phyloP scores from a whole-genome alignment of 2,329 filamentous ascomycete genomes.

The Ophiostoma ulmi region DNA sequence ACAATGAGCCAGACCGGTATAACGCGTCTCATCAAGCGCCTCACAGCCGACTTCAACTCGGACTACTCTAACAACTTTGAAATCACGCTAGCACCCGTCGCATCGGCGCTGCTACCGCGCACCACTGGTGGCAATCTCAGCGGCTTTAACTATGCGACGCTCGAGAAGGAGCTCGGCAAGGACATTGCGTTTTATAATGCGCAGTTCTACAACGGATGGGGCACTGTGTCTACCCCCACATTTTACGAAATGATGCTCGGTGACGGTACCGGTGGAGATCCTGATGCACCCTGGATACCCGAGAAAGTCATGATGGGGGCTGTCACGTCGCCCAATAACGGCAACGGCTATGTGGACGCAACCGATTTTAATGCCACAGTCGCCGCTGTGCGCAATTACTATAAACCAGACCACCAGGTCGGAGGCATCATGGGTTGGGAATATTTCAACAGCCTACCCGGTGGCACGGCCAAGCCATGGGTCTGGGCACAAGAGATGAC shows the following conservation, averaged over 20 bases:
- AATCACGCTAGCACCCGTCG: slow-evolving; percentile 73
- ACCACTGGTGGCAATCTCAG: slow-evolving; percentile 67
- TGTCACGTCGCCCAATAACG: slow-evolving; percentile 72
- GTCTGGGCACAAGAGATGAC: slow-evolving; percentile 72
- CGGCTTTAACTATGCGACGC: slow-evolving; percentile 53
- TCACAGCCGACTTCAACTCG: slow-evolving; percentile 54
- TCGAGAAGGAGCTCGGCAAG: slow-evolving; percentile 53
- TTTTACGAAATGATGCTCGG: slow-evolving; percentile 50
- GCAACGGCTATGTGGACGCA: slow-evolving; percentile 48
- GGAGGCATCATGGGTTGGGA: slow-evolving; percentile 95
- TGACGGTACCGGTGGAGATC: slow-evolving; percentile 41
- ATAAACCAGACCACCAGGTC: slow-evolving; percentile 51
- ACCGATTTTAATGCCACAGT: slow-evolving; percentile 45
- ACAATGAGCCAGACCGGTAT: slow-evolving; percentile 60
- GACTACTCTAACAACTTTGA: slow-evolving; percentile 46
- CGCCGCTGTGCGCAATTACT: slow-evolving; percentile 52
- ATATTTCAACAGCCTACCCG: slow-evolving; percentile 78
- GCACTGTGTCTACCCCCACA: slow-evolving; percentile 45
- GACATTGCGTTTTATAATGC: slow-evolving; percentile 81
- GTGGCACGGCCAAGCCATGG: slow-evolving; percentile 60
- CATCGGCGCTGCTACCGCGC: slow-evolving; percentile 57
- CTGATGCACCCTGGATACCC: slow-evolving; percentile 53
- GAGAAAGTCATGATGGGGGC: slow-evolving; percentile 73
- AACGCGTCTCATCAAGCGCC: slow-evolving; percentile 56
- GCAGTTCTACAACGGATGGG: slow-evolving; percentile 93